Evolutionary conservation across 176 grass and related monocot genomes (phyloP).

Genomic region (Oryza longistaminata): DNA sequence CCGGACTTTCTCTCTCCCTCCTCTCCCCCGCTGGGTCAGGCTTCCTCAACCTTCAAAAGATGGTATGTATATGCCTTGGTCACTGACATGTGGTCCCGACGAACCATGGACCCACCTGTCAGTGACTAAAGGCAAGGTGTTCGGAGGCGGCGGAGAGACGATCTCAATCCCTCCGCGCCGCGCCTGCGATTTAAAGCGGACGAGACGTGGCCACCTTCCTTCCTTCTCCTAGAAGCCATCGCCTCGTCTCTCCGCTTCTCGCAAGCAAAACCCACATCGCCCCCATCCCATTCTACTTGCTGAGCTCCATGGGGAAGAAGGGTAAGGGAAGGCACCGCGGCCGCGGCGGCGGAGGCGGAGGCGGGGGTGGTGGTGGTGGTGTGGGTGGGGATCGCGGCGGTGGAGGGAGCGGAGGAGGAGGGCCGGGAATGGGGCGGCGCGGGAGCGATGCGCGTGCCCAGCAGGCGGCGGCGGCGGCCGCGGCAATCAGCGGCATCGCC

Average conservation of each 20-base stretch:
- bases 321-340: constrained; percentile 13
- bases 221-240: constrained; percentile 3
- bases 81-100: no score
- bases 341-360: neutral
- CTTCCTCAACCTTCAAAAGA: no score
- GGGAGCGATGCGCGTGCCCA: neutral
- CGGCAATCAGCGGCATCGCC: neutral
- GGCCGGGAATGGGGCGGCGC: neutral
- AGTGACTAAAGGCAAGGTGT: no score
- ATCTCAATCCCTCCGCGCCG: no score
- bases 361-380: neutral
- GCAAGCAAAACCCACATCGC: neutral
- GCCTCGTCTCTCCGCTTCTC: neutral
- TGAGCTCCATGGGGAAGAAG: constrained; percentile 3
- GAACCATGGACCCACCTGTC: no score
- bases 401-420: neutral
- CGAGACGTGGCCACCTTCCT: neutral
- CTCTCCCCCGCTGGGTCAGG: no score
- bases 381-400: neutral
- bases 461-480: neutral
- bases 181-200: neutral
- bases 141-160: no score
- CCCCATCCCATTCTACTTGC: neutral
- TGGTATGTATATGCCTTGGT: no score
- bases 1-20: neutral